Base-by-base conservation (phyloP, 225 moss, liverwort and hornwort species). In the Sphagnum tenellum region DNA sequence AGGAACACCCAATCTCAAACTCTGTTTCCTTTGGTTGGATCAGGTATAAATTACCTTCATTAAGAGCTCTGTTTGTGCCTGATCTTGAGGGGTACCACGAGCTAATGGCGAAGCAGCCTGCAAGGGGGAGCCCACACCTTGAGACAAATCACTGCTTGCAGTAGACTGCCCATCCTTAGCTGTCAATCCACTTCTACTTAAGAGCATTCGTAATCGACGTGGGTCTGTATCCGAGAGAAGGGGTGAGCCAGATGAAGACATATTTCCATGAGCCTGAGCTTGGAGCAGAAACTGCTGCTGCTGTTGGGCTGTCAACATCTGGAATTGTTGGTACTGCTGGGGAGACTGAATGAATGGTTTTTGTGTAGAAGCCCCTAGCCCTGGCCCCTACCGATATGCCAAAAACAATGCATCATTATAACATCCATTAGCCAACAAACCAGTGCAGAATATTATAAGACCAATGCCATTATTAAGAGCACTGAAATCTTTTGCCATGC, bases 81-180 rank as follows among this genome's bases (percentile, higher is more conserved):
- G 88, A 44, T 98, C 93, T 73, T 90, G 93, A 48, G 88, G 69
- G 70, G 68, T 77, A 9, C 86, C 86, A 57, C 96, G 87, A 14
- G 96, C 81, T 57, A 90, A 63, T 9, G 96, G 89, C 69, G 96
- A 93, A 64, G 83, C 90, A 48, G 90, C 89, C 70, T 93, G 96
- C 90, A 98, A 87, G 7, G 96, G 93, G 64, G 96, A 98, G 60
- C 90, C 96, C 57, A 90, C 89, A 53, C 90, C 90, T 77, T 82
- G 89, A n/a, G 93, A 93, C 46, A 87, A 70, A 58, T 98, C 96
- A 65, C 89, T 81, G 50, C 89, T 80, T 9, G 88, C 67, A 65
- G 84, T 93, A 9, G 83, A 82, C 65, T 90, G 96, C 53, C 87
- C 93, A 67, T 98, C 96, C 69, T 93, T 98, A 12, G 67, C 7